These are phyloP conservation scores for Plantago lanceolata DNA, from an alignment of 305 asterid species.

Conservation along the genomic window DNA sequence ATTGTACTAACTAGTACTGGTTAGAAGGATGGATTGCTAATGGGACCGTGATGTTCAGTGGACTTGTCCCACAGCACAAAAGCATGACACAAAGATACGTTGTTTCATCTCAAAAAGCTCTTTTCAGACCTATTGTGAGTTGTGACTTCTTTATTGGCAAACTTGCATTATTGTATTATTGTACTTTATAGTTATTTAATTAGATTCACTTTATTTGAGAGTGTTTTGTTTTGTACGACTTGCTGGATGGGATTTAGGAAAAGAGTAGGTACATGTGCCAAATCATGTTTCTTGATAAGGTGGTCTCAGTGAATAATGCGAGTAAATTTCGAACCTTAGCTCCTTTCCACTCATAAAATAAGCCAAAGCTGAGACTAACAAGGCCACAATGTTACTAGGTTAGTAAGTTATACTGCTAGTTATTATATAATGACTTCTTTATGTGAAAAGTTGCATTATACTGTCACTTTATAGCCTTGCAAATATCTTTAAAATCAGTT, in stretches of 20 bases:
- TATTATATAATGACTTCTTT: constrained; percentile 15
- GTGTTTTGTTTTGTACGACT: background rate
- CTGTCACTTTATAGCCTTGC: constrained; percentile 10
- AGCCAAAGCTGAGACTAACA: background rate
- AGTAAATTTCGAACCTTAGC: background rate
- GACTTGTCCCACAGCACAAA: constrained; percentile 31
- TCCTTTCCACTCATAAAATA: constrained; percentile 1
- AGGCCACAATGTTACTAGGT: background rate
- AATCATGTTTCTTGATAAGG: constrained; percentile 3
- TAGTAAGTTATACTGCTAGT: background rate
- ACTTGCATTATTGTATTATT: constrained; percentile 17
- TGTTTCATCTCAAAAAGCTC: constrained; percentile 28
- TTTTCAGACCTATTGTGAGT: constrained; percentile 22
- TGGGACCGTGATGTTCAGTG: constrained; percentile 25
- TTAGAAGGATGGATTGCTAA: constrained; percentile 22
- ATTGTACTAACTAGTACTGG: background rate
- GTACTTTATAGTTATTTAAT: constrained; percentile 1
- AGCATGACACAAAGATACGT: constrained; percentile 29
- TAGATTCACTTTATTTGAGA: constrained; percentile 9
- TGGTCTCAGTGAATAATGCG: background rate
- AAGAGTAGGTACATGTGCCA: constrained; percentile 2
- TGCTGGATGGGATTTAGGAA: background rate
- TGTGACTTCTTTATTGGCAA: constrained; percentile 21
- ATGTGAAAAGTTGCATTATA: constrained; percentile 23
- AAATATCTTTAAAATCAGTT: constrained; percentile 25